Conservation (phyloP, 192 early-diverging fungal genomes). For the Backusella sp. region DNA sequence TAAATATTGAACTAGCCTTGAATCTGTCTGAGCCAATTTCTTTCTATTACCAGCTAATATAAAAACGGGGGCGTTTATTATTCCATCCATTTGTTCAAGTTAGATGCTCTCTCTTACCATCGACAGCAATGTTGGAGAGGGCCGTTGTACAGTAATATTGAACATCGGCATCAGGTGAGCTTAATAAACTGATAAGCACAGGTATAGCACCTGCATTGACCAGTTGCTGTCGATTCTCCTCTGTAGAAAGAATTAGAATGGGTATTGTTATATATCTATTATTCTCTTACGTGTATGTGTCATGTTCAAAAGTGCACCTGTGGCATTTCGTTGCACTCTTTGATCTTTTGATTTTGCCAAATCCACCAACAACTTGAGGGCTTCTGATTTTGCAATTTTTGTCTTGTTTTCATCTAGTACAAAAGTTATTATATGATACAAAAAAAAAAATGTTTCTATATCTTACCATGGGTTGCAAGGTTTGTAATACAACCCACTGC, state of each 20-base stretch:
- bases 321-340: constrained; percentile 87
- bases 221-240: constrained; percentile 80
- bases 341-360: constrained; percentile 79
- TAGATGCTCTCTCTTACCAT: constrained; percentile 49
- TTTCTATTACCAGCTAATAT: constrained; percentile 50
- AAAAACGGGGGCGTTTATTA: background rate
- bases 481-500: constrained; percentile 94
- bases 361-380: constrained; percentile 67
- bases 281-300: constrained; percentile 66
- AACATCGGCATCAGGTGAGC: constrained; percentile 77
- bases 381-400: constrained; percentile 83
- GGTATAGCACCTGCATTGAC: constrained; percentile 81
- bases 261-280: background rate
- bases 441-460: constrained; percentile 1
- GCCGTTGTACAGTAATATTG: constrained; percentile 92
- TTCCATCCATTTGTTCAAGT: too few species aligned
- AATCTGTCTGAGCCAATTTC: constrained; percentile 70
- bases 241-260: constrained; percentile 2
- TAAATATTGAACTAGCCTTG: constrained; percentile 69
- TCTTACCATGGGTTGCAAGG: constrained; percentile 75
- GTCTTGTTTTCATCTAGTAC: constrained; percentile 81
- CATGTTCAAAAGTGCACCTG: constrained; percentile 90
- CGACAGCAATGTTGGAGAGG: constrained; percentile 87
- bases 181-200: constrained; percentile 74
- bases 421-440: too few species aligned